Conservation (phyloP, 257 asterid species). For the Cordia subcordata region DNA sequence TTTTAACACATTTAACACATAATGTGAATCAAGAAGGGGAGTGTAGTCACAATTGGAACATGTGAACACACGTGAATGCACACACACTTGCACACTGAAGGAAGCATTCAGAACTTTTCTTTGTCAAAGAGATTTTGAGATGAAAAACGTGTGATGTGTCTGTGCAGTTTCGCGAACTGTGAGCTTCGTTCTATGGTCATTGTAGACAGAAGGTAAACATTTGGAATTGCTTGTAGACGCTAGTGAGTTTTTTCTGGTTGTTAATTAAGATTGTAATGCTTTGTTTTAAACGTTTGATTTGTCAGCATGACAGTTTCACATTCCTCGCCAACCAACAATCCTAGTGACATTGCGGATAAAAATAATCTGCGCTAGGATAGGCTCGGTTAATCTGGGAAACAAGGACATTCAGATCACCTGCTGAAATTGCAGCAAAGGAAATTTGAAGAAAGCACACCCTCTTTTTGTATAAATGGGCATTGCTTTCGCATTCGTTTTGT, state of each 20-base stretch:
- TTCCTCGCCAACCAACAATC: slow-evolving; percentile 48
- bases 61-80: not conserved
- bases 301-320: slow-evolving; percentile 53
- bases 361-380: slow-evolving; percentile 32
- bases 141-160: not conserved
- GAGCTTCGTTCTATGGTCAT: slow-evolving; percentile 92
- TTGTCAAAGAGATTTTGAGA: not conserved
- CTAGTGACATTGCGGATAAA: slow-evolving; percentile 43
- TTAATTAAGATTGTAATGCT: not conserved
- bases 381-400: not conserved
- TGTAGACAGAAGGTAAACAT: slow-evolving; percentile 58
- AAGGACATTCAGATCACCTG: too few relatives aligned
- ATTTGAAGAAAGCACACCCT: not conserved
- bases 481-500: not conserved
- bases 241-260: not conserved
- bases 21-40: not conserved
- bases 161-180: slow-evolving; percentile 75
- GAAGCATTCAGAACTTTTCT: not conserved
- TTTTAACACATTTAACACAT: not conserved
- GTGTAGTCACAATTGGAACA: not conserved
- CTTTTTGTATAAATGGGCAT: not conserved
- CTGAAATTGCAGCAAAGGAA: not conserved
- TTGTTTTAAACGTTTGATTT: slow-evolving; percentile 1
- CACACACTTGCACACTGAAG: too few relatives aligned
- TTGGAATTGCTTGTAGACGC: slow-evolving; percentile 2